These are phyloP conservation scores for Mikania micrantha DNA, from an alignment of 129 eudicot species.

Conservation along the genomic window DNA sequence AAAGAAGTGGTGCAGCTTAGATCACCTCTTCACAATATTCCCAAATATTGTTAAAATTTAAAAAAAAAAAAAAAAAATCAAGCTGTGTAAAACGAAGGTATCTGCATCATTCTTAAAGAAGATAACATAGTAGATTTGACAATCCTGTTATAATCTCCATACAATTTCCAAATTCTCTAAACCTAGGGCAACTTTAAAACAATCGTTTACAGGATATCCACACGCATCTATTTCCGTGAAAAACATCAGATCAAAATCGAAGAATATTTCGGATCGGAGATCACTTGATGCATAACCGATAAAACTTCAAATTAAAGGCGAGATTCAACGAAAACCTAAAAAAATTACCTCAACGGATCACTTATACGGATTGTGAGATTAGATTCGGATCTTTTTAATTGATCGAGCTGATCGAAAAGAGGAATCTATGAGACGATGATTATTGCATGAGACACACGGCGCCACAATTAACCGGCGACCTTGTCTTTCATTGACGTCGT, in stretches of 20 bases:
- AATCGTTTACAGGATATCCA: background rate
- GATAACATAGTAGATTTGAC: background rate
- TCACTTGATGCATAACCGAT: background rate
- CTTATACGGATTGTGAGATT: conserved; percentile 13
- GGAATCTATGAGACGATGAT: background rate
- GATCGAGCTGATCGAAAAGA: background rate
- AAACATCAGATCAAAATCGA: background rate
- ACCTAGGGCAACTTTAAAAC: conserved; percentile 5
- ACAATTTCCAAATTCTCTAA: background rate
- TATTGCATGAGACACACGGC: conserved; percentile 26
- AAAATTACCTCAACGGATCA: conserved; percentile 21
- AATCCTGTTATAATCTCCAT: background rate
- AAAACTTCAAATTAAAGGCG: background rate
- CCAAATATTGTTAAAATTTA: background rate
- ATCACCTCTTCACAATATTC: background rate
- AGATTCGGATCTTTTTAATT: background rate
- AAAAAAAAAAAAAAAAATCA: background rate
- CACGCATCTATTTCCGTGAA: conserved; percentile 2
- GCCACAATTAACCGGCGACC: conserved; percentile 37
- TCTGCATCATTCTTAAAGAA: background rate
- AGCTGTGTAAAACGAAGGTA: background rate
- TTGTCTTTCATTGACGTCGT: conserved; percentile 23
- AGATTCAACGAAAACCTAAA: background rate
- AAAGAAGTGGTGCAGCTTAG: background rate
- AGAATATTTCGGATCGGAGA: background rate